Percentiles rank a stretch among this genome's conserved stretches.
These are phyloP conservation scores for Paracoccidioides lutzii DNA, from an alignment of 2,329 filamentous ascomycete species.

Conservation along the genomic window DNA sequence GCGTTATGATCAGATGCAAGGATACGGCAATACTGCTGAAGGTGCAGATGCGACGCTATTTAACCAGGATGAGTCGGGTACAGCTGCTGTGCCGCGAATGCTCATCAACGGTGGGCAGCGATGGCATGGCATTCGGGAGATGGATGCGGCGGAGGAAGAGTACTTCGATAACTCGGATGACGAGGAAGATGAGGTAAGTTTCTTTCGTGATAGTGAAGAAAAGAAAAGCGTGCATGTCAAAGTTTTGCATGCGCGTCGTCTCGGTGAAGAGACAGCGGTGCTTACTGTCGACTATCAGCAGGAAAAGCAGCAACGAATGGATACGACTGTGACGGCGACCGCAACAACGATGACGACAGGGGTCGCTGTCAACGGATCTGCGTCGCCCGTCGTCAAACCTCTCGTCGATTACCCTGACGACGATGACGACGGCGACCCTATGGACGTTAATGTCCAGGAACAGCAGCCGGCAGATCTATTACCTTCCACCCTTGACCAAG, in stretches of 20 bases:
- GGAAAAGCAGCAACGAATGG: constrained; percentile 15
- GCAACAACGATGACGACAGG: constrained; percentile 14
- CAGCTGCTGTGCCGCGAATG: constrained; percentile 34
- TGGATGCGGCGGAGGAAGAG: constrained; percentile 76
- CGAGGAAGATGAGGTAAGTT: constrained; percentile 53
- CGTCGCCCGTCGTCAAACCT: constrained; percentile 51
- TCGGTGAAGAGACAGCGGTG: background rate
- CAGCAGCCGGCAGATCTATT: constrained; percentile 9
- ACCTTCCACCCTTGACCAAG: background rate
- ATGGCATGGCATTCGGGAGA: constrained; percentile 63
- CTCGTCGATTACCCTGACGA: constrained; percentile 91
- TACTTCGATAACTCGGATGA: constrained; percentile 90
- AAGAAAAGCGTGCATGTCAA: background rate
- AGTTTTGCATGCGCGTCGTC: background rate
- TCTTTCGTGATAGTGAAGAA: background rate
- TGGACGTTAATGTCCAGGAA: constrained; percentile 39
- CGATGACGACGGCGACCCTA: constrained; percentile 63
- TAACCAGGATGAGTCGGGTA: constrained; percentile 50
- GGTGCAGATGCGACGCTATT: constrained; percentile 51
- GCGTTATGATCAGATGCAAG: constrained; percentile 67
- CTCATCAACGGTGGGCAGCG: constrained; percentile 43
- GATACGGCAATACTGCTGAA: constrained; percentile 46
- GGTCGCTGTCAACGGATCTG: constrained; percentile 43
- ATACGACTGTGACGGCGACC: constrained; percentile 17
- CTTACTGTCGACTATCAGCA: constrained; percentile 21